Percentiles rank a stretch among this genome's conserved stretches.
These are phyloP conservation scores for Fusarium caatingaense DNA, from an alignment of 2,329 filamentous ascomycete genomes.

Conservation along the genomic window DNA sequence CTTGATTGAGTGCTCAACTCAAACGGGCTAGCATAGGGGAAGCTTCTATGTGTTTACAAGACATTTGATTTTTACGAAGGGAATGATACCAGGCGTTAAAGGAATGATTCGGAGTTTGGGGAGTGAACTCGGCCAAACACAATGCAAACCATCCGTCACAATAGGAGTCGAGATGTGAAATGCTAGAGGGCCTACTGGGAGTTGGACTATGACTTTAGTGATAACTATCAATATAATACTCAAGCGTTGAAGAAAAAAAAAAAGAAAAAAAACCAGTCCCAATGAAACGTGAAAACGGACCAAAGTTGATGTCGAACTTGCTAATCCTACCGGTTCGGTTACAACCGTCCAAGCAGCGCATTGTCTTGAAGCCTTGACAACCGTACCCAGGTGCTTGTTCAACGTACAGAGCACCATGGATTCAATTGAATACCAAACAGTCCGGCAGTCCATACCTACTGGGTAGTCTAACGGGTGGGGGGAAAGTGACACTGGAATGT, in stretches of 20 bases:
- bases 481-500: background rate
- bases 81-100: constrained; percentile 38
- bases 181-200: background rate
- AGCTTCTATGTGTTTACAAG: background rate
- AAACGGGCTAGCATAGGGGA: background rate
- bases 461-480: background rate
- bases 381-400: background rate
- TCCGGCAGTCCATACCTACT: background rate
- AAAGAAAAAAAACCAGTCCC: background rate
- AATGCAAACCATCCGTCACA: background rate
- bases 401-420: background rate
- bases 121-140: background rate
- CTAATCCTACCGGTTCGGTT: background rate
- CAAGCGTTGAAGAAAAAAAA: background rate
- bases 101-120: constrained; percentile 6
- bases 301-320: background rate
- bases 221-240: background rate
- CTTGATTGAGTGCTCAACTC: constrained; percentile 18
- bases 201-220: background rate
- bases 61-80: constrained; percentile 6
- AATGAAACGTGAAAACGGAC: background rate
- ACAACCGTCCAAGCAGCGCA: background rate
- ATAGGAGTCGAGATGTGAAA: background rate
- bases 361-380: background rate
- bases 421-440: background rate